Evolutionary conservation across 805 yeast species (phyloP), one percentile per base, ranked within the genome.

Genomic region (Saturnispora ahearnii): DNA sequence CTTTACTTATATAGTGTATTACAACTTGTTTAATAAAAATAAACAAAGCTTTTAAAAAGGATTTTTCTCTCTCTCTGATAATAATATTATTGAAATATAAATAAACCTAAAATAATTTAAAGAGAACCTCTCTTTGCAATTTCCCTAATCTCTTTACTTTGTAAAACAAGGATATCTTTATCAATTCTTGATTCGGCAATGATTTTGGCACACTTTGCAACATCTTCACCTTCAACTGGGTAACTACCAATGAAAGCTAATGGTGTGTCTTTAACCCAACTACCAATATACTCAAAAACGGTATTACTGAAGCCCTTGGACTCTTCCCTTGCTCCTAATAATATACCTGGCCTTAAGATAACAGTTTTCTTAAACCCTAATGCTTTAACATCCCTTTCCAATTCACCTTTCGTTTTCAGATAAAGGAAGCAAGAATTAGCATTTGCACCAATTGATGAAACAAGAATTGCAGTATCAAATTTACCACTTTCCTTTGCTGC

Each of bases 311-410:
- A 56, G 0, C 76, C 78, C 48, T 71, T 74, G 2, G 64, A 52
- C 7, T 53, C 52, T 15, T 68, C 72, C 58, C 95, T 71, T 29
- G 76, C 74, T 4, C 96, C 96, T 5, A 86, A 57, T 34, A 88
- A 67, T 0, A 71, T 63, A 12, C 96, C 96, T 0, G 96, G 96
- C 59, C 87, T 74, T 50, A 89, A 64, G 53, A 89, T 83, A 46
- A 87, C 76, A 1, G 89, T 80, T 48, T 79, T 72, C n/a, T 81
- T 82, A 64, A 87, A 89, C 28, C 72, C 74, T 51, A 88, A 69
- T 0, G 69, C 79, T 41, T 72, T 65, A 9, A 89, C 68, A 44
- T 79, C 87, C 42, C 80, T 75, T 62, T 89, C 96, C 45, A 85
- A 70, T 46, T 81, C 77, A 29, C 95, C 96, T 62, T 89, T 89